Conservation (phyloP, 2,329 filamentous ascomycete species). For the Fusarium pseudoanthophilum region DNA sequence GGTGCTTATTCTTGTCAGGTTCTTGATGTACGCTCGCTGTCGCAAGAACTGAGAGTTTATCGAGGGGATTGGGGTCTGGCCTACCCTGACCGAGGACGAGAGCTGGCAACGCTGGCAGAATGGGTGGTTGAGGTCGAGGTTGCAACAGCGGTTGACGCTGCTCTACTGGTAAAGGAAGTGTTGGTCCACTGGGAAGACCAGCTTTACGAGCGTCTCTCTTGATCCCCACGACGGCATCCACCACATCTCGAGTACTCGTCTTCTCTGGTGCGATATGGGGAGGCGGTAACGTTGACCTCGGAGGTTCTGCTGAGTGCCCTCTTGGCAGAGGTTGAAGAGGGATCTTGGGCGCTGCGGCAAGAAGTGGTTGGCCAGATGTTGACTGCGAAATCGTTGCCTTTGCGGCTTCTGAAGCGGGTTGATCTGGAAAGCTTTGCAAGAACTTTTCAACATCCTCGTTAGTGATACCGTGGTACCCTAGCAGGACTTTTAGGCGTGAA, state of each 20-base stretch:
- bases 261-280: conserved; percentile 32
- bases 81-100: conserved; percentile 42
- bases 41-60: conserved; percentile 53
- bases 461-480: conserved; percentile 53
- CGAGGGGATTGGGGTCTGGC: conserved; percentile 41
- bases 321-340: conserved; percentile 38
- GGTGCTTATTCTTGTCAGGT: conserved; percentile 38
- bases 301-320: conserved; percentile 31
- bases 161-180: conserved; percentile 30
- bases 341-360: conserved; percentile 27
- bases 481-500: conserved; percentile 55
- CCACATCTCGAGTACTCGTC: conserved; percentile 40
- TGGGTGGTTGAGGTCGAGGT: conserved; percentile 32
- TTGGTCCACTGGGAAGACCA: conserved; percentile 3
- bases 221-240: conserved; percentile 44
- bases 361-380: conserved; percentile 11
- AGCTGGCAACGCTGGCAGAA: conserved; percentile 35
- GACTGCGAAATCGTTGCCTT: conserved; percentile 40
- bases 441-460: conserved; percentile 55
- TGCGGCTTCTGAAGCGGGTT: conserved; percentile 45
- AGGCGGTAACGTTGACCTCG: conserved; percentile 19
- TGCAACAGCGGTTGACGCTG: conserved; percentile 38
- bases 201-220: conserved; percentile 36
- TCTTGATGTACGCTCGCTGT: conserved; percentile 50
- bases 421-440: conserved; percentile 50